phyloP scores from a whole-genome alignment of 2,329 filamentous ascomycete genomes.

The Ceratocystis diversiconidia region DNA sequence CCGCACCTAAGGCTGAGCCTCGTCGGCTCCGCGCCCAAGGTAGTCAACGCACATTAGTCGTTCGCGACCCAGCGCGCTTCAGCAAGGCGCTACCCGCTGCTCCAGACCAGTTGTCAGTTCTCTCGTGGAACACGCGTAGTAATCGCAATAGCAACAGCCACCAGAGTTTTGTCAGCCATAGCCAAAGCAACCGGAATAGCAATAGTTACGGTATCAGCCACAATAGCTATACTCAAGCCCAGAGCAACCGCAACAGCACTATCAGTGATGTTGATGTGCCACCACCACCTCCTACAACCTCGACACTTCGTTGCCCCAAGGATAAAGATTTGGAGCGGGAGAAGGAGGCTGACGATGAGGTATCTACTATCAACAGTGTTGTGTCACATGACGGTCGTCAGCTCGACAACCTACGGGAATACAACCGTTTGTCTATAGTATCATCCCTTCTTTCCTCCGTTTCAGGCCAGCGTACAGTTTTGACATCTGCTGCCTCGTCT shows the following conservation, averaged over 20 bases:
- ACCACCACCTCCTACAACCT: not conserved
- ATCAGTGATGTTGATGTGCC: conserved; percentile 14
- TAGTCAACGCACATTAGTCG: conserved; percentile 35
- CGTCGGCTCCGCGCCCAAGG: conserved; percentile 26
- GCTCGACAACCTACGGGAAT: conserved; percentile 43
- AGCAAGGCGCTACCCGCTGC: not conserved
- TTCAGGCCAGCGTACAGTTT: conserved; percentile 40
- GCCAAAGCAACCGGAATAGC: conserved; percentile 19
- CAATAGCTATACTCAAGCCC: conserved; percentile 20
- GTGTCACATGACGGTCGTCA: conserved; percentile 45
- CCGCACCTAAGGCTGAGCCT: conserved; percentile 30
- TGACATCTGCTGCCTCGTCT: conserved; percentile 46
- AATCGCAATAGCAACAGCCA: not conserved
- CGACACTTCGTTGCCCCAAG: not conserved
- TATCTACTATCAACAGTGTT: conserved; percentile 43
- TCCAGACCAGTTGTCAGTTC: conserved; percentile 9
- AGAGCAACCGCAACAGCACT: conserved; percentile 23
- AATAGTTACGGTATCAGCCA: conserved; percentile 21
- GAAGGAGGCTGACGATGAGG: conserved; percentile 31
- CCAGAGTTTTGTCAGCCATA: not conserved
- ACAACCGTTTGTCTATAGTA: conserved; percentile 43
- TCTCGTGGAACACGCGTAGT: conserved; percentile 5
- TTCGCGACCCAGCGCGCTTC: conserved; percentile 35
- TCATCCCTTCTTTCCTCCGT: conserved; percentile 40
- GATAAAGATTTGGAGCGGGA: conserved; percentile 12